Conservation (phyloP, 164 flowering plant species). For the Annona cherimola region DNA sequence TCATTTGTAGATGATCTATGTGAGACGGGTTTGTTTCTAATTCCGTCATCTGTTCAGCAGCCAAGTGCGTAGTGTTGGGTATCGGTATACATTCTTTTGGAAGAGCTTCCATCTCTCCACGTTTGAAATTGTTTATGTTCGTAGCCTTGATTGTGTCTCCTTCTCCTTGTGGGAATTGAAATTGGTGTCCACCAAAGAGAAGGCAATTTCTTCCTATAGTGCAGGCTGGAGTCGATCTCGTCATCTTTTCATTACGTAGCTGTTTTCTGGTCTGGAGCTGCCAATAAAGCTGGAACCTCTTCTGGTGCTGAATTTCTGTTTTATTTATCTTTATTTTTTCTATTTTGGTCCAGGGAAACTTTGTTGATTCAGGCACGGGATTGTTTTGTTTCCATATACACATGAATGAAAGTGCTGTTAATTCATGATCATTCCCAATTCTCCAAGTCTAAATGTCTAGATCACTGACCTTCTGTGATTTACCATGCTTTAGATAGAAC, state of each 20-base stretch:
- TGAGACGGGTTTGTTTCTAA: conserved; percentile 3
- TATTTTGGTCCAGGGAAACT: background rate
- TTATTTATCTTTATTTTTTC: too few relatives aligned
- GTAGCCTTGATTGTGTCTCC: conserved; percentile 6
- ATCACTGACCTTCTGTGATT: background rate
- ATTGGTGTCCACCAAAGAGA: conserved; percentile 7
- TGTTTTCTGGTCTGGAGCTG: conserved; percentile 8
- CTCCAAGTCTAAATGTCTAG: background rate
- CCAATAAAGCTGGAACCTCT: conserved; percentile 5
- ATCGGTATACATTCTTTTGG: conserved; percentile 9
- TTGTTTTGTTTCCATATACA: background rate
- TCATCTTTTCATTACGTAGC: conserved; percentile 2
- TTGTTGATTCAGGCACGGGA: background rate
- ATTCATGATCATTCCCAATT: background rate
- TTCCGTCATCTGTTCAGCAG: conserved; percentile 4
- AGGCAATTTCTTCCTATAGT: conserved; percentile 1
- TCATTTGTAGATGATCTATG: conserved; percentile 3
- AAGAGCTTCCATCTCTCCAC: background rate
- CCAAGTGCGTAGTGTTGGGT: background rate
- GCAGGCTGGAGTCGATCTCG: conserved; percentile 3
- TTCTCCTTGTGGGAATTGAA: conserved; percentile 6
- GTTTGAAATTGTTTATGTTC: conserved; percentile 1
- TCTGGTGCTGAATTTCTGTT: background rate
- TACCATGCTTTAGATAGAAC: background rate
- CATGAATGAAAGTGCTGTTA: background rate